Percentiles rank a stretch among this genome's conserved stretches.
Conservation (phyloP, 345 rosid species). For the Chamaenerion angustifolium region DNA sequence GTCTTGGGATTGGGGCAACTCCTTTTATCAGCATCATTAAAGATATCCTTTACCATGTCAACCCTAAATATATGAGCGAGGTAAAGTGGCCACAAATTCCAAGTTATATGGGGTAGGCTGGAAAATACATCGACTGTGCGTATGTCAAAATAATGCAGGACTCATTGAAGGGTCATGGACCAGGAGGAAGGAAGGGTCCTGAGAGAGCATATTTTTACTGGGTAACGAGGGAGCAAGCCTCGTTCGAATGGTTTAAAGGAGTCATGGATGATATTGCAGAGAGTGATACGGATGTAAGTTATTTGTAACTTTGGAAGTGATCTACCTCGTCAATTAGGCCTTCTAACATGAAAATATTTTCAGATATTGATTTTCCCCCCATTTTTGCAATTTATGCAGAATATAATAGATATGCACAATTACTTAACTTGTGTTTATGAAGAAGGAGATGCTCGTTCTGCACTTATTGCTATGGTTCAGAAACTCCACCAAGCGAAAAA, state of each 20-base stretch:
- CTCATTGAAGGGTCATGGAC: not conserved
- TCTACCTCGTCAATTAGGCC: not conserved
- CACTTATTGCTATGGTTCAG: constrained; percentile 86
- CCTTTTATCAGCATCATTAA: constrained; percentile 87
- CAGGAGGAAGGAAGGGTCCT: constrained; percentile 11
- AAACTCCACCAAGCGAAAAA: constrained; percentile 88
- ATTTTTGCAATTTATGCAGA: constrained; percentile 20
- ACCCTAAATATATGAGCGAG: not conserved
- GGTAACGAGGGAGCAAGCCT: constrained; percentile 93
- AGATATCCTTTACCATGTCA: constrained; percentile 54
- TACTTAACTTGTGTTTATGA: constrained; percentile 87
- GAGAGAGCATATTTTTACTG: constrained; percentile 89
- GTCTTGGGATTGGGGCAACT: constrained; percentile 94
- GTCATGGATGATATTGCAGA: constrained; percentile 97
- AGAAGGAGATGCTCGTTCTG: constrained; percentile 97
- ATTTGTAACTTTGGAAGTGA: not conserved
- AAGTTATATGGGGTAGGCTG: too few relatives aligned
- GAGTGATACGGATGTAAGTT: constrained; percentile 37
- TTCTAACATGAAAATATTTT: not conserved
- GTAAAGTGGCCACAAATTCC: not conserved
- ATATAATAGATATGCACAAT: constrained; percentile 90
- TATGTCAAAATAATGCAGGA: constrained; percentile 2
- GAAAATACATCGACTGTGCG: too few relatives aligned
- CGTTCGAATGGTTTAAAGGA: constrained; percentile 96
- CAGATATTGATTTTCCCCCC: not conserved